Base-by-base conservation (phyloP, 2,329 filamentous ascomycete genomes). In the Aureobasidium melanogenum region DNA sequence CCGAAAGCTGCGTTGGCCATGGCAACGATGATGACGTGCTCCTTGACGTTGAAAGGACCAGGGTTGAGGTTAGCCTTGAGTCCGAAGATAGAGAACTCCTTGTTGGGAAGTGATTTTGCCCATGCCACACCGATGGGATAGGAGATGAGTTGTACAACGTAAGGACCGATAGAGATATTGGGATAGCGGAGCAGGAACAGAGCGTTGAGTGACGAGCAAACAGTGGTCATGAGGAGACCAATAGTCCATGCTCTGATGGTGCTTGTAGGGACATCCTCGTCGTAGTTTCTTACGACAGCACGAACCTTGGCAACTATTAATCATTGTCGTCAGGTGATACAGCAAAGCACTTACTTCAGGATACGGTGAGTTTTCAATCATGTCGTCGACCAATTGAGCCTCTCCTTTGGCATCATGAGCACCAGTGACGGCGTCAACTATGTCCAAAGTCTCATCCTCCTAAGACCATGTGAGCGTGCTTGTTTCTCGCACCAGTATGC, bases 181-280 rank as follows among this genome's bases (percentile, higher is more conserved):
- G 91, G 91, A 79, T 94, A 95, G 82, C 91, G 84, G 71, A 95
- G 79, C 51, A 89, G 91, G 77, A 95, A 96, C 76, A 96, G 93
- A 41, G 94, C 77, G 73, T 94, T 95, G 46, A 68, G 63, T 3
- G 58, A 81, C 1, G 84, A 84, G n/a, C 83, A 84, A 62, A 86
- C 68, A 0, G 84, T 86, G 62, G 83, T 83, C 47, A 87, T 77
- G 12, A 86, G 5, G 66, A 87, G 63, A 36, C 84, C 84, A 63
- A 87, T 84, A 5, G 76, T 73, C 84, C 84, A 87, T 36, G 84
- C 84, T 54, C 84, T 83, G 61, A 87, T 76, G 22, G 84, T 87
- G 70, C 85, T 87, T 66, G 79, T 79, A n/a, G 84, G 82, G 26
- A 86, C 75, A 66, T 86, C 84, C 66, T 85, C 79, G 67, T 88